phyloP scores from a whole-genome alignment of 805 yeast genomes.

The Saccharomycopsis amapae region DNA sequence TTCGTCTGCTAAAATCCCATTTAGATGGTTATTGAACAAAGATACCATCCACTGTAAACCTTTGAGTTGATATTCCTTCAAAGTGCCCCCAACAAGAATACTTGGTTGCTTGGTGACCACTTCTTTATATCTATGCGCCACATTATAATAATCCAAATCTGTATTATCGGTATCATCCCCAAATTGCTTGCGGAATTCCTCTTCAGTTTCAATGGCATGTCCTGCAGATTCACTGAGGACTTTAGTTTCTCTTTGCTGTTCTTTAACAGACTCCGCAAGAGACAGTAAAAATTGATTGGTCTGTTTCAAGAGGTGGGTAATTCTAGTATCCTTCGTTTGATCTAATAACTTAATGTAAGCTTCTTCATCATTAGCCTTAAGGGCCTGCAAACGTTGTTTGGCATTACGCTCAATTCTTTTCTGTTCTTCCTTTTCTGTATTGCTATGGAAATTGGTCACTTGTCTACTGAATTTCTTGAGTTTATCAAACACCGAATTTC shows the following conservation, averaged over 20 bases:
- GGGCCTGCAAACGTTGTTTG: slow-evolving; percentile 81
- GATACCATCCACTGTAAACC: slow-evolving; percentile 99
- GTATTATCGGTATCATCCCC: slow-evolving; percentile 48
- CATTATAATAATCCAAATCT: slow-evolving; percentile 72
- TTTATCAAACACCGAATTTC: slow-evolving; percentile 8
- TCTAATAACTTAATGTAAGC: slow-evolving; percentile 78
- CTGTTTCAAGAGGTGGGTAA: slow-evolving; percentile 74
- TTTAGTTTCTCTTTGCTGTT: slow-evolving; percentile 56
- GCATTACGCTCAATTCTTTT: slow-evolving; percentile 72
- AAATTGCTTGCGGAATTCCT: slow-evolving; percentile 30
- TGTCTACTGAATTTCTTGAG: slow-evolving; percentile 9
- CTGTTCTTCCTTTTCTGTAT: slow-evolving; percentile 67
- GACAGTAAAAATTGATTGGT: slow-evolving; percentile 73
- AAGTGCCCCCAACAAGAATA: slow-evolving; percentile 66
- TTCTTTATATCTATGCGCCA: slow-evolving; percentile 71
- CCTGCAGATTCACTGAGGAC: slow-evolving; percentile 24
- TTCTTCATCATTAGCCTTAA: slow-evolving; percentile 83
- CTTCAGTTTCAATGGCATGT: slow-evolving; percentile 31
- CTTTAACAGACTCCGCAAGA: slow-evolving; percentile 70
- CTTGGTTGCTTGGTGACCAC: slow-evolving; percentile 58
- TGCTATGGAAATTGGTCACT: slow-evolving; percentile 36
- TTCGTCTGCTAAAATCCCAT: slow-evolving; percentile 96
- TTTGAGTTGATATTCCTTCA: slow-evolving; percentile 79
- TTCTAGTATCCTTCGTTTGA: slow-evolving; percentile 82
- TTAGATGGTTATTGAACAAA: slow-evolving; percentile 81